Conservation (phyloP, 2,329 filamentous ascomycete genomes). For the Tolypocladium tropicale region DNA sequence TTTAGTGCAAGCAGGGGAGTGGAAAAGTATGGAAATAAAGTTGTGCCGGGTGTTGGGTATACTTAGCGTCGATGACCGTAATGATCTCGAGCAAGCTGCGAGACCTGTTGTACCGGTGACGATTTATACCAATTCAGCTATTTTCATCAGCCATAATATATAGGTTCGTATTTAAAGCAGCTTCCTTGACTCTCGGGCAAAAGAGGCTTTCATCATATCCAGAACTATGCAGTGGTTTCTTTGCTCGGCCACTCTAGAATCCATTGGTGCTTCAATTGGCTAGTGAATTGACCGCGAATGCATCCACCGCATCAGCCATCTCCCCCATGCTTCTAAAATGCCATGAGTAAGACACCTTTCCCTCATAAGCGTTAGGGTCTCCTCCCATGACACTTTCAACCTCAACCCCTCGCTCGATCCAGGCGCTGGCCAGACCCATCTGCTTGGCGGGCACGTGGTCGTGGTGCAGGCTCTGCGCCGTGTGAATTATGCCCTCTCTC, state of each 20-base stretch:
- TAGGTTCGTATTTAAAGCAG: too few relatives aligned
- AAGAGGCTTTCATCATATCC: background rate
- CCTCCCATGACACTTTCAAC: constrained; percentile 13
- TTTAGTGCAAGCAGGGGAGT: too few relatives aligned
- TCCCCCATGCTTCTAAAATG: constrained; percentile 46
- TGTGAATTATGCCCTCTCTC: constrained; percentile 49
- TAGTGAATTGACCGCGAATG: constrained; percentile 1
- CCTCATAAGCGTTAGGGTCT: constrained; percentile 22
- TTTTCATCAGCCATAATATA: too few relatives aligned
- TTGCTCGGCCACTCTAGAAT: background rate
- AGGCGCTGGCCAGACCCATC: constrained; percentile 49
- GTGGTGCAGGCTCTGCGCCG: constrained; percentile 56
- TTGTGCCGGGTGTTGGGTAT: too few relatives aligned
- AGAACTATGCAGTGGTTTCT: background rate
- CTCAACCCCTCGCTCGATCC: constrained; percentile 51
- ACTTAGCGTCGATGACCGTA: too few relatives aligned
- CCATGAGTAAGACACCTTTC: constrained; percentile 29
- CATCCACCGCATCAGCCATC: constrained; percentile 48
- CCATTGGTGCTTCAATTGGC: background rate
- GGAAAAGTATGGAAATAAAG: too few relatives aligned
- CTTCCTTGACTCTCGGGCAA: too few relatives aligned
- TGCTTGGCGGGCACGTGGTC: constrained; percentile 57
- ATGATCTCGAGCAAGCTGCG: too few relatives aligned
- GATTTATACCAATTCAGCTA: too few relatives aligned
- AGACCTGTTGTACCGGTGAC: too few relatives aligned